These are phyloP conservation scores for Debaryomyces psychrophilus DNA, from an alignment of 1,139 yeast species.

Conservation along the genomic window DNA sequence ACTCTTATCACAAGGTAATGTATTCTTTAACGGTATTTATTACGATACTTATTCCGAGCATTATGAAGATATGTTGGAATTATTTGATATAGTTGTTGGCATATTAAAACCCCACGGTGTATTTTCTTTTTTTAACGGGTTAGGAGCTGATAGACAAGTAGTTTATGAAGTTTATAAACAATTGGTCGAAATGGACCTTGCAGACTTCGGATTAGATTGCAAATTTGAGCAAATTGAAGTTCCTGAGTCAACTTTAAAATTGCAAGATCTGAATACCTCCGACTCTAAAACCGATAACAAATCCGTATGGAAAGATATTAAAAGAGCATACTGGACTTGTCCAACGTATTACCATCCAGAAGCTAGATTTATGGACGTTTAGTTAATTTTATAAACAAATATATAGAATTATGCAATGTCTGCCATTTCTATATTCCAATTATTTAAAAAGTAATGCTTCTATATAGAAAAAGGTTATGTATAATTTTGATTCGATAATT, in stretches of 20 bases:
- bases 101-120: conserved; percentile 77
- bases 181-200: conserved; percentile 78
- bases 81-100: conserved; percentile 82
- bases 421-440: not conserved
- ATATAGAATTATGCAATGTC: not conserved
- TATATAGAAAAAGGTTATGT: too few species aligned
- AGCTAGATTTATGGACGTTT: conserved; percentile 45
- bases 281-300: not conserved
- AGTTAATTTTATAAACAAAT: not conserved
- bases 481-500: too few species aligned
- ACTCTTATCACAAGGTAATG: conserved; percentile 62
- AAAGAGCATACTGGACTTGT: conserved; percentile 75
- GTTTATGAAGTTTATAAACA: conserved; percentile 87
- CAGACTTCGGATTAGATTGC: conserved; percentile 74
- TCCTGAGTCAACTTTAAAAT: conserved; percentile 34
- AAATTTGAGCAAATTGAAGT: conserved; percentile 52
- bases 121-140: conserved; percentile 89
- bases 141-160: conserved; percentile 92
- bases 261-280: conserved; percentile 29
- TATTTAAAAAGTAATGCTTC: too few species aligned
- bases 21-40: conserved; percentile 86
- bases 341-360: conserved; percentile 69
- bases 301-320: conserved; percentile 69
- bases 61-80: conserved; percentile 78
- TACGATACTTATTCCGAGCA: conserved; percentile 95